Conservation (phyloP, 352 stramenopile genomes). For the Phytophthora brassicae region DNA sequence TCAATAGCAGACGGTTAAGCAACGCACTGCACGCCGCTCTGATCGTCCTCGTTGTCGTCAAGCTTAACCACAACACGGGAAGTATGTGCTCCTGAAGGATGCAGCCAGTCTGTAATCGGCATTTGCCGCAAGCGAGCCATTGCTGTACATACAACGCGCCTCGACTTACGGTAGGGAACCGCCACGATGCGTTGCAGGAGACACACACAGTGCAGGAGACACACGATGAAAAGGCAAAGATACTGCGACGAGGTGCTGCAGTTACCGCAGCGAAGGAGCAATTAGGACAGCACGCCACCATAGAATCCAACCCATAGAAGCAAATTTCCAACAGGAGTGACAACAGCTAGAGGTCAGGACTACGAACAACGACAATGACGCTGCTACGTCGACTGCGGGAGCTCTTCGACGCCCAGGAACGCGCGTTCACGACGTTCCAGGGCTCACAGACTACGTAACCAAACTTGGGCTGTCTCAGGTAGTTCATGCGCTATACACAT, state of each 20-base stretch:
- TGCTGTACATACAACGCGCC: too few relatives aligned
- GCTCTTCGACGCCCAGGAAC: constrained; percentile 1
- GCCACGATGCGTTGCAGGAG: too few relatives aligned
- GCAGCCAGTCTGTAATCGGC: too few relatives aligned
- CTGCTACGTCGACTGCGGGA: neutral
- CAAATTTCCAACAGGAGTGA: neutral
- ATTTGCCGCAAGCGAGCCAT: too few relatives aligned
- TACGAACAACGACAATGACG: neutral
- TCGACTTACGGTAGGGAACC: too few relatives aligned
- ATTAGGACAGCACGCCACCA: neutral
- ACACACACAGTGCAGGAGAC: too few relatives aligned
- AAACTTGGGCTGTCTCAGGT: neutral
- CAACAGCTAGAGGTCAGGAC: neutral
- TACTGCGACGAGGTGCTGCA: neutral
- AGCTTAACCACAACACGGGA: too few relatives aligned
- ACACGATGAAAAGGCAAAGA: too few relatives aligned
- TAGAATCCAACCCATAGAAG: neutral
- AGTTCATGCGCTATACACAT: neutral
- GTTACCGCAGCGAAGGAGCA: neutral
- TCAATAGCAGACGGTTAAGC: neutral
- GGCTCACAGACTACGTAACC: neutral
- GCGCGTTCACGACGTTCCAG: neutral
- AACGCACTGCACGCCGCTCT: too few relatives aligned
- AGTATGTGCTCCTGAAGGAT: too few relatives aligned
- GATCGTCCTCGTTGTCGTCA: too few relatives aligned